These are phyloP conservation scores for Lippia alba DNA, from an alignment of 305 asterid species.

Conservation along the genomic window DNA sequence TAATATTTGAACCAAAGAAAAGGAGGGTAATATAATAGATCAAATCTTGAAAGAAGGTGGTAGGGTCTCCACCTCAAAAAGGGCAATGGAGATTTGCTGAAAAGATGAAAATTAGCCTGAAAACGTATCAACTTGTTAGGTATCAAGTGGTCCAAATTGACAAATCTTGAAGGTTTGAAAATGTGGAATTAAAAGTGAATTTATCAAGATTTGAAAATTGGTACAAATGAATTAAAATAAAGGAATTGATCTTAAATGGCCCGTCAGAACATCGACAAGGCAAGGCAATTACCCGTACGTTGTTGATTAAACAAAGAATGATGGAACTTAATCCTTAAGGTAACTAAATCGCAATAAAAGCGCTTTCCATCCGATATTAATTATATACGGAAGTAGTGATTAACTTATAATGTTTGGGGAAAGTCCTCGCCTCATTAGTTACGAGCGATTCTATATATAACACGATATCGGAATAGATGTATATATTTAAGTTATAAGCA, in stretches of 20 bases:
- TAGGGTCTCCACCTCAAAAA: slow-evolving; percentile 31
- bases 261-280: slow-evolving; percentile 25
- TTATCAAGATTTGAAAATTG: slow-evolving; percentile 10
- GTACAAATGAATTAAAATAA: not conserved
- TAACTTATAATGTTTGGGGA: no score
- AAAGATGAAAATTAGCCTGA: not conserved
- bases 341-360: not conserved
- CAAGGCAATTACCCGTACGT: slow-evolving; percentile 23
- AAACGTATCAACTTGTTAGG: slow-evolving; percentile 6
- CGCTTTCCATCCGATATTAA: no score
- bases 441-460: no score
- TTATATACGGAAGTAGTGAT: no score
- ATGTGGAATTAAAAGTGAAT: not conserved
- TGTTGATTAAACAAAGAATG: slow-evolving; percentile 25
- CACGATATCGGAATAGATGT: no score
- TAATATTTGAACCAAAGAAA: slow-evolving; percentile 22
- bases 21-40: not conserved
- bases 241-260: not conserved
- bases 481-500: no score
- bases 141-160: not conserved
- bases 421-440: no score
- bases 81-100: not conserved
- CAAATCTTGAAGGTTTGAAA: not conserved
- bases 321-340: slow-evolving; percentile 38
- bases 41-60: not conserved